These are phyloP conservation scores for Primulina tabacum DNA, from an alignment of 257 asterid species.

Conservation along the genomic window DNA sequence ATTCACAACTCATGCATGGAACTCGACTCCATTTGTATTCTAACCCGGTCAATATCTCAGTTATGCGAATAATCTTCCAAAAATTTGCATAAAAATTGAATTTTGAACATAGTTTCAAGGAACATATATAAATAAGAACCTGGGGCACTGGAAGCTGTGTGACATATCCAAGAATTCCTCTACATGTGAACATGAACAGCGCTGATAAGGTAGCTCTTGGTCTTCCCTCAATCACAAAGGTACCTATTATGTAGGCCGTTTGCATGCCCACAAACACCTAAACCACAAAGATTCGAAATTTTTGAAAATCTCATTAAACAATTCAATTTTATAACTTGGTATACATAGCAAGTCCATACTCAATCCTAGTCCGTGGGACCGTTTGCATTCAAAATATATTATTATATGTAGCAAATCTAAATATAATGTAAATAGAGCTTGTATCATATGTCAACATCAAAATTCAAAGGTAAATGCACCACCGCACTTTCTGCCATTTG, in stretches of 20 bases:
- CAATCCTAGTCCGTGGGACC: neutral
- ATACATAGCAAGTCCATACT: neutral
- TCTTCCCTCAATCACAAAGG: conserved; percentile 82
- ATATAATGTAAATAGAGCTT: neutral
- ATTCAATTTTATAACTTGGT: no score
- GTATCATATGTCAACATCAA: conserved; percentile 18
- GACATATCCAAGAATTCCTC: conserved; percentile 90
- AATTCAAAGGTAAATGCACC: conserved; percentile 22
- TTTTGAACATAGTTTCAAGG: neutral
- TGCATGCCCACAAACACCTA: conserved; percentile 90
- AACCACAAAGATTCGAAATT: neutral
- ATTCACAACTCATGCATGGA: neutral
- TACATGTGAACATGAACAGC: conserved; percentile 85
- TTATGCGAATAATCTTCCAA: neutral
- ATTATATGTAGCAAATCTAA: neutral
- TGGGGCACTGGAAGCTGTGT: conserved; percentile 89
- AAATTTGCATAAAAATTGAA: neutral
- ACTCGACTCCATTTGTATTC: neutral
- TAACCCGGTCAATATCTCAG: neutral
- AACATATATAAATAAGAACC: conserved; percentile 36
- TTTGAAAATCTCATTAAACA: neutral
- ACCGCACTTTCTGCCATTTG: conserved; percentile 9
- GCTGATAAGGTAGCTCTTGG: conserved; percentile 78
- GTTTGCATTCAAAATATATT: neutral
- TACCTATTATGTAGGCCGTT: conserved; percentile 67